phyloP scores from a whole-genome alignment of 768 basidiomycete genomes.

The Leccinum olivaceopallidum region DNA sequence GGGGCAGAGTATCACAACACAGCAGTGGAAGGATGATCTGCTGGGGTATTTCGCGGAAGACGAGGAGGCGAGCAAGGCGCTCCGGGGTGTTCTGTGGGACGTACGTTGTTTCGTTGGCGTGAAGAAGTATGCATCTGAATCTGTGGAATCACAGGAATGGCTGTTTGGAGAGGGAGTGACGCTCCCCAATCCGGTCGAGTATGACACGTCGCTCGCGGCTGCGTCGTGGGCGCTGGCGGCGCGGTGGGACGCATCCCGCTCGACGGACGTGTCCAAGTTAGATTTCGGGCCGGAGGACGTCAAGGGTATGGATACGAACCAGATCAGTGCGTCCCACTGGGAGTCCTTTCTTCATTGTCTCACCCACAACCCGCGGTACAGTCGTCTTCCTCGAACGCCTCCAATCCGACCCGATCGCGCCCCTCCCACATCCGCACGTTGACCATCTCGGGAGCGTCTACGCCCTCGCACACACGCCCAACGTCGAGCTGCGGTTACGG shows the following conservation, averaged over 20 bases:
- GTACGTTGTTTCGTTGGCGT: conserved; percentile 41
- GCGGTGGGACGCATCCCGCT: conserved; percentile 69
- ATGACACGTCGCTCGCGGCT: conserved; percentile 70
- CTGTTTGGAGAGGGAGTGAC: conserved; percentile 74
- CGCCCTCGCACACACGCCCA: conserved; percentile 49
- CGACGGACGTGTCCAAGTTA: conserved; percentile 45
- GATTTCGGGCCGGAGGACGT: conserved; percentile 64
- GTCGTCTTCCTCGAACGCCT: conserved; percentile 86
- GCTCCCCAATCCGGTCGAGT: conserved; percentile 74
- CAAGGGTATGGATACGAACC: conserved; percentile 65
- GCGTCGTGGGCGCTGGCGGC: conserved; percentile 71
- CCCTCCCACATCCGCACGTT: conserved; percentile 63
- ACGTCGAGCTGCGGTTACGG: conserved; percentile 69
- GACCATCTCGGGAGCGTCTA: conserved; percentile 56
- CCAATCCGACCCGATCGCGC: conserved; percentile 44
- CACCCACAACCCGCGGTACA: conserved; percentile 23
- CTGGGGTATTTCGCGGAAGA: conserved; percentile 66
- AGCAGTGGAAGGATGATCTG: conserved; percentile 81
- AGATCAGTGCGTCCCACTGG: conserved; percentile 55
- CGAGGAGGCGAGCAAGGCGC: conserved; percentile 55
- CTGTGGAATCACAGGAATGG: conserved; percentile 56
- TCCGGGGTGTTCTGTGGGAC: conserved; percentile 78
- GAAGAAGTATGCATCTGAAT: not conserved
- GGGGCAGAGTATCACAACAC: conserved; percentile 80
- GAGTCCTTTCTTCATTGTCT: too few relatives aligned